Evolutionary conservation across 1,284 basidiomycete species (phyloP).

Genomic region (Pseudozyma pruni): DNA sequence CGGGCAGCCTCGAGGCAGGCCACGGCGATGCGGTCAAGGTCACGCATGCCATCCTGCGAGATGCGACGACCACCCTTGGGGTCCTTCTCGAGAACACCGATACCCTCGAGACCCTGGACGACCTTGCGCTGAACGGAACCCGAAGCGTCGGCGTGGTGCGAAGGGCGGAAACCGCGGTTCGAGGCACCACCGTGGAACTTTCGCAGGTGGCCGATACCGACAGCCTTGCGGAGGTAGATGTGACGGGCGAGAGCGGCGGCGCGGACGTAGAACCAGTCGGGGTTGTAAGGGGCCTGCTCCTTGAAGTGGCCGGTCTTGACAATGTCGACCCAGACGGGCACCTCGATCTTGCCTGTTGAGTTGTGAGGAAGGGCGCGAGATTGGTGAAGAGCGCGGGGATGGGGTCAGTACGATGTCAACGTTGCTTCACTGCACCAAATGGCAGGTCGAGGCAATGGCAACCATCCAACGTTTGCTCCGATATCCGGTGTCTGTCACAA

Average conservation of each 20-base stretch:
- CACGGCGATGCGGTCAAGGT: conserved; percentile 98
- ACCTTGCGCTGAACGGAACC: conserved; percentile 74
- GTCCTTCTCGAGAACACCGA: conserved; percentile 91
- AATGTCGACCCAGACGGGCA: conserved; percentile 98
- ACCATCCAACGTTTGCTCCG: too few relatives aligned
- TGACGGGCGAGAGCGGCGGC: conserved; percentile 98
- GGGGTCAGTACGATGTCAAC: neutral
- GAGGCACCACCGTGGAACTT: conserved; percentile 98
- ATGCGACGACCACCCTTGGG: conserved; percentile 96
- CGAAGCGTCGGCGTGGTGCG: conserved; percentile 89
- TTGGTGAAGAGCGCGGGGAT: neutral
- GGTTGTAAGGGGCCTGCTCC: conserved; percentile 98
- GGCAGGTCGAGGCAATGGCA: too few relatives aligned
- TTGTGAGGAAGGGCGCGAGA: neutral
- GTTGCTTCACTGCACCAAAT: too few relatives aligned
- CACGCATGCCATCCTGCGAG: conserved; percentile 93
- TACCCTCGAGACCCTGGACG: conserved; percentile 97
- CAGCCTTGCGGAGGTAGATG: conserved; percentile 99
- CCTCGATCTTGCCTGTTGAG: conserved; percentile 84
- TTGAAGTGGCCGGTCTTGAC: conserved; percentile 99
- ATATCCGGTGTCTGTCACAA: too few relatives aligned
- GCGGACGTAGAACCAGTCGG: conserved; percentile 99
- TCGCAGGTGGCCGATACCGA: conserved; percentile 92
- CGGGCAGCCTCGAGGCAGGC: conserved; percentile 88
- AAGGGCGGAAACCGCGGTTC: conserved; percentile 85